Percentiles rank a stretch among this genome's conserved stretches.
phyloP scores from a whole-genome alignment of 225 moss, liverwort and hornwort species.

The Sphagnum contortum region DNA sequence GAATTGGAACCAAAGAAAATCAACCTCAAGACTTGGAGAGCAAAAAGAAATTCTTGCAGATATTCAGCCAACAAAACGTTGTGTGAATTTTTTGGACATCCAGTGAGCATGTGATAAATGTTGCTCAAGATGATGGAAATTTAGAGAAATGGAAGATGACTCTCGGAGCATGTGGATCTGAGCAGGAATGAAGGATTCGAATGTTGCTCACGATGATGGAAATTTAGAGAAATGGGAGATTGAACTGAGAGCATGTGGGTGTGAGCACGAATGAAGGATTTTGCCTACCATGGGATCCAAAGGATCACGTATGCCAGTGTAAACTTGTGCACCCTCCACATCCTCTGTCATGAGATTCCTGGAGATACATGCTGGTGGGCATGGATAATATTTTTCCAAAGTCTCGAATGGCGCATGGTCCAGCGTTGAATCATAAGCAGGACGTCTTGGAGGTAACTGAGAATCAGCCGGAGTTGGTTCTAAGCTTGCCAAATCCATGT shows the following conservation, averaged over 20 bases:
- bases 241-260: no score
- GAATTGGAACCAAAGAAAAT: no score
- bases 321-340: constrained; percentile 57
- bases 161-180: not conserved
- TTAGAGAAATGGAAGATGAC: not conserved
- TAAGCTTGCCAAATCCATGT: no score
- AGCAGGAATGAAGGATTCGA: no score
- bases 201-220: no score
- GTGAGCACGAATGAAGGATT: no score
- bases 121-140: not conserved
- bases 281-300: constrained; percentile 59
- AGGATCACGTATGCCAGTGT: constrained; percentile 50
- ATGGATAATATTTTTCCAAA: constrained; percentile 45
- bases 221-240: not conserved
- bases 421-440: constrained; percentile 24
- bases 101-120: not conserved
- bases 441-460: no score
- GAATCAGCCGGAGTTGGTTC: no score
- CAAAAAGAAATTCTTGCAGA: no score
- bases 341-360: constrained; percentile 70
- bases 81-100: not conserved
- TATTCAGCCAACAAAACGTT: no score
- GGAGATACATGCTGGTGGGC: constrained; percentile 32
- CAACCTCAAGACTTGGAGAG: no score
- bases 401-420: constrained; percentile 67